Percentiles rank a stretch among this genome's conserved stretches.
These are phyloP conservation scores for slime mould (Dictyostelium discoideum) DNA, from an alignment of 78 protist species.

Conservation along the genomic window DNA sequence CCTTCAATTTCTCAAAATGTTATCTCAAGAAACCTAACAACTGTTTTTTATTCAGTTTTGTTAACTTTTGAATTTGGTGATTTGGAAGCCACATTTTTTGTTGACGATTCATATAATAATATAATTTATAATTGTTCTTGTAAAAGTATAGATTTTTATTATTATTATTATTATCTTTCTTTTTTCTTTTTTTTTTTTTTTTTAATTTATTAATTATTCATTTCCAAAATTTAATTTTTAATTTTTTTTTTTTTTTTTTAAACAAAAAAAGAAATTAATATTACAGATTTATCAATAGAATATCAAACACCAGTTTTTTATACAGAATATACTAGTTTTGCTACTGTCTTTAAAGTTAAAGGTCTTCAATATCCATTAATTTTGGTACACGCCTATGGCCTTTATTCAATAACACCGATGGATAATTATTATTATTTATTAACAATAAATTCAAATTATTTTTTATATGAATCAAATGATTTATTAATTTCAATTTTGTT, in stretches of 20 bases:
- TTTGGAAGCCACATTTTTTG: not conserved
- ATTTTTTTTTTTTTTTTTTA: too few relatives aligned
- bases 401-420: not conserved
- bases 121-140: not conserved
- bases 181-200: too few relatives aligned
- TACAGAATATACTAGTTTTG: not conserved
- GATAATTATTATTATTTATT: not conserved
- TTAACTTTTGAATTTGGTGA: not conserved
- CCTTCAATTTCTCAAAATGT: not conserved
- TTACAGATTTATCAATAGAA: not conserved
- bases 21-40: not conserved
- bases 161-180: too few relatives aligned
- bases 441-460: not conserved
- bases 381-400: not conserved
- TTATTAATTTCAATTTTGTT: not conserved
- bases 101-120: not conserved
- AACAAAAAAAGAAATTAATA: not conserved
- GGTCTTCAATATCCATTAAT: not conserved
- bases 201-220: too few relatives aligned
- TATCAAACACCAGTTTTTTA: not conserved
- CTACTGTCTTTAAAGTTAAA: not conserved
- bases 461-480: not conserved
- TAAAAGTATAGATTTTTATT: not conserved
- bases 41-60: not conserved
- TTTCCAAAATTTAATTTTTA: too few relatives aligned